Conservation (phyloP, 345 rosid species). For the Bruguiera parviflora region DNA sequence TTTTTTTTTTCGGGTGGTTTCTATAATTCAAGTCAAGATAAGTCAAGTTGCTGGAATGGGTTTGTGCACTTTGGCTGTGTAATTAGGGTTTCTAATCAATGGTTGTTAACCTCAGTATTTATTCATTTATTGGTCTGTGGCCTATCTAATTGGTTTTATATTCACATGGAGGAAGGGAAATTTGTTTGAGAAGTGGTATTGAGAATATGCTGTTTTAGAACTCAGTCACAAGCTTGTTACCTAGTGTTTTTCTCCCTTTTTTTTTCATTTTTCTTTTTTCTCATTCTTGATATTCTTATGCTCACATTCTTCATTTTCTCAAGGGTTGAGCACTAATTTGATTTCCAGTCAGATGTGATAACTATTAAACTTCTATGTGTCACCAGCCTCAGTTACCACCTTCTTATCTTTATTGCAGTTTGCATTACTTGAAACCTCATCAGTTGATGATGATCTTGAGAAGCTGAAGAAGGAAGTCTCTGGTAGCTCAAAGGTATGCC, state of each 20-base stretch:
- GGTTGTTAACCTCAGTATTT: not conserved
- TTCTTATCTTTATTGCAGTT: constrained; percentile 39
- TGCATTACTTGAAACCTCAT: constrained; percentile 62
- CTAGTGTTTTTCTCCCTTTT: no score
- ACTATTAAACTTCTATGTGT: not conserved
- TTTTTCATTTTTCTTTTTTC: no score
- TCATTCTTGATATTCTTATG: no score
- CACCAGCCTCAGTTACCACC: not conserved
- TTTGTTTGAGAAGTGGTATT: not conserved
- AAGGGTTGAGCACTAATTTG: no score
- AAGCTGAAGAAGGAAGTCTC: constrained; percentile 59
- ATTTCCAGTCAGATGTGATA: no score
- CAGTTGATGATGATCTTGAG: constrained; percentile 73
- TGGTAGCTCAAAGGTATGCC: constrained; percentile 53
- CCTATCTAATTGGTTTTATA: not conserved
- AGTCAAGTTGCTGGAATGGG: not conserved
- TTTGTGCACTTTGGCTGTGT: not conserved
- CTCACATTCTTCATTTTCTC: no score
- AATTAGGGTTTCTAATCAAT: not conserved
- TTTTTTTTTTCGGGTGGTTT: no score
- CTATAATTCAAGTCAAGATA: no score
- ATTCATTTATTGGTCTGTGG: not conserved
- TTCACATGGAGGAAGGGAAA: not conserved
- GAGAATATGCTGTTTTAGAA: not conserved
- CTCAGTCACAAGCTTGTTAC: not conserved